These are phyloP conservation scores for Venturia aucupariae DNA, from an alignment of 2,329 filamentous ascomycete species.

Conservation along the genomic window DNA sequence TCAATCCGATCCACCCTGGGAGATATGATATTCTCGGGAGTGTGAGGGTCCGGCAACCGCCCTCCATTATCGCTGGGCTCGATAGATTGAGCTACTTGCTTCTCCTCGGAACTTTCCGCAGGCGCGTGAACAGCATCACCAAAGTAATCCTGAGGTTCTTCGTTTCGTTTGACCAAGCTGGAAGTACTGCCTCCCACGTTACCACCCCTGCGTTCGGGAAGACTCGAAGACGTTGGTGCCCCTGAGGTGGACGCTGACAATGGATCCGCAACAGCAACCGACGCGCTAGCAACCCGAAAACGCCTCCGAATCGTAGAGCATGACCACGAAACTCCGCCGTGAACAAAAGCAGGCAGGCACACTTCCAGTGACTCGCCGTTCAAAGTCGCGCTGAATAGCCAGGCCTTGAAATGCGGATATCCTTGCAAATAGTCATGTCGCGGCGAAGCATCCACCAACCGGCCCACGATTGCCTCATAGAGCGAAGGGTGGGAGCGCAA, in stretches of 20 bases:
- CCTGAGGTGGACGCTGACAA: slow-evolving; percentile 4
- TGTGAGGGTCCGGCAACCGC: neutral
- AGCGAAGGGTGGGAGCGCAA: slow-evolving; percentile 50
- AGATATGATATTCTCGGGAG: neutral
- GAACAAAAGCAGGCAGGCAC: slow-evolving; percentile 45
- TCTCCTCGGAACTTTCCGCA: neutral
- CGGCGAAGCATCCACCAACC: slow-evolving; percentile 28
- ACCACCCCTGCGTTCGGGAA: neutral
- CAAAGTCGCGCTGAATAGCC: slow-evolving; percentile 51
- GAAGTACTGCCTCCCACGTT: neutral
- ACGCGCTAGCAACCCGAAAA: slow-evolving; percentile 56
- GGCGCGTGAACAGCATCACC: slow-evolving; percentile 8
- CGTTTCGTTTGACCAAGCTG: neutral
- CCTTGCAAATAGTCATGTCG: slow-evolving; percentile 35
- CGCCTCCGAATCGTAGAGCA: slow-evolving; percentile 59
- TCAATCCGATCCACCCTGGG: slow-evolving; percentile 15
- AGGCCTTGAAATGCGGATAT: slow-evolving; percentile 58
- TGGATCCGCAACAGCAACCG: slow-evolving; percentile 13
- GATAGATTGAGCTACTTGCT: neutral
- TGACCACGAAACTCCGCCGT: slow-evolving; percentile 60
- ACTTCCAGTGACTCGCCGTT: slow-evolving; percentile 45
- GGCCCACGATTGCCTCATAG: slow-evolving; percentile 47
- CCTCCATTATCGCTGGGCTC: neutral
- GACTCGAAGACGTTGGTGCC: slow-evolving; percentile 15
- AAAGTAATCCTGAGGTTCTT: slow-evolving; percentile 12